Base-by-base conservation (phyloP, 805 yeast genomes). In the Lipomyces chichibuensis region DNA sequence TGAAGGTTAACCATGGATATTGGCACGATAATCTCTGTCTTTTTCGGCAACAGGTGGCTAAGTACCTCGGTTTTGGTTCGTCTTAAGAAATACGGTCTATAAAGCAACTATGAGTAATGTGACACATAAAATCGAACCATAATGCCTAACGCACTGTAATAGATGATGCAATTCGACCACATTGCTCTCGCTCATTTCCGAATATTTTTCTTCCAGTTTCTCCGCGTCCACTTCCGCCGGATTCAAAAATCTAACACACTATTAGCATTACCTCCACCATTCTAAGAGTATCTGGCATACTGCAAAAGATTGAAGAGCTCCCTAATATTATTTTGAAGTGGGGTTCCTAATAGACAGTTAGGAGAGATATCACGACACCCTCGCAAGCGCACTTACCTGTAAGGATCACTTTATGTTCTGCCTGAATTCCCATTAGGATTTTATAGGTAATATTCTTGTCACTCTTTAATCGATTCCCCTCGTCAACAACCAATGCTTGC, bases 391-490 rank as follows among this genome's bases (percentile, higher is more conserved):
- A 11, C 60, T 32, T 57, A 27, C 98, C 98, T 0, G 98, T 94
- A n/a, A 94, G 80, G 27, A 94, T 79, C 91, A 82, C 70, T 86
- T 87, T 64, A 83, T 83, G 64, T 91, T 87, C 69, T 92, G 81
- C 71, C 85, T 80, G 76, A 95, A 90, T 72, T 90, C 85, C 69
- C 86, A 83, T 75, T 27, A 70, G 51, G 3, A 23, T 20, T 17
- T 37, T 49, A 35, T 61, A 56, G 9, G 59, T 55, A 25, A 32
- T 53, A 29, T 62, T 70, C 52, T 66, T 63, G 54, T 70, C 72
- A 49, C 93, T 94, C 75, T 94, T 94, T 72, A 94, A 81, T 54
- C 98, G 80, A 77, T 94, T 98, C 3, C 98, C 98, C 77, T 94
- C 98, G 77, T 94, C 98, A 14, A 93, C 97, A 60, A 92, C 89